Base-by-base conservation (phyloP, 139 green algal genomes). In the Raphidocelis subcapitata region DNA sequence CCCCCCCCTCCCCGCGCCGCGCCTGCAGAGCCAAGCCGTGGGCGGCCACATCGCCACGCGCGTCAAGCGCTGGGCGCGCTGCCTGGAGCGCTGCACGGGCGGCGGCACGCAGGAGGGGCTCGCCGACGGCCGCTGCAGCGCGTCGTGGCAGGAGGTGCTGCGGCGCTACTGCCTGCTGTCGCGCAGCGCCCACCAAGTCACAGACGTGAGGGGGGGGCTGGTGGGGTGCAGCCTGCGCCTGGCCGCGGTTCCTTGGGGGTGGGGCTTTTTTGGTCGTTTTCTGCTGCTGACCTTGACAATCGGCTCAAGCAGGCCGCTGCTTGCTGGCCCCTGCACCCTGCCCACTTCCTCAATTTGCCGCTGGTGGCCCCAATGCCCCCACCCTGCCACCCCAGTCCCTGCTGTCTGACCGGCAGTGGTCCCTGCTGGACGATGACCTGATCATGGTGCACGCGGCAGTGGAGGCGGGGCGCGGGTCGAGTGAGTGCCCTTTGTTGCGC, bases 61-160 rank as follows among this genome's bases (percentile, higher is more conserved):
- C 10, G 65, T 83, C n/a, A 57, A 64, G 47, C 77, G 77, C 47
- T 83, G 77, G 77, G 60, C 71, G 46, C 72, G 77, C 32, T 68
- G 60, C 60, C 29, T 76, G 60, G 70, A 76, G 46, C 70, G 70
- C 47, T 69, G 70, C 70, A 64, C 59, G 23, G 68, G 54, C 1
- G 21, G 64, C 1, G 68, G 68, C 61, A 49, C 54, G 29, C 29
- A 15, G 24, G 67, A 44, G 51, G 41, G 41, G 41, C 69, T 28
- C 46, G 61, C 21, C 55, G 69, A 2, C 66, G 69, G 69, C 54
- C 52, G 61, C 62, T 47, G 60, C 61, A 69, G 56, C 33, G 77
- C 74, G 47, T 80, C 73, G 31, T 87, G 81, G 81, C 81, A 81
- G 55, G 81, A 87, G 79, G 65, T 87, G 52, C 77, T 87, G 55